phyloP scores from a whole-genome alignment of 305 asterid species.

The Coffea humblotiana region DNA sequence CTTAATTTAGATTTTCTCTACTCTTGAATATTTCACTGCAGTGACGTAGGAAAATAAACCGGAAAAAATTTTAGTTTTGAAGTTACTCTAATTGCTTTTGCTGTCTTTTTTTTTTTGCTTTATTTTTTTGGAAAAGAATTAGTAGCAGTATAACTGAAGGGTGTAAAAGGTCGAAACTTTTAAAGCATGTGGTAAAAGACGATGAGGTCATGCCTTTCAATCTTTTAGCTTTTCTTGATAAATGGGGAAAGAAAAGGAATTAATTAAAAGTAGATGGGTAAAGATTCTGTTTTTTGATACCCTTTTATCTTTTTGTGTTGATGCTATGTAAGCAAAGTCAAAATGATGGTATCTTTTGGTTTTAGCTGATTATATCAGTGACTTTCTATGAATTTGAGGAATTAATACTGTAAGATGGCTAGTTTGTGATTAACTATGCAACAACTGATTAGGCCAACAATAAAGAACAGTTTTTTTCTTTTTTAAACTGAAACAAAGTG shows the following conservation, averaged over 20 bases:
- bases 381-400: not conserved
- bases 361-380: not conserved
- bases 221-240: not conserved
- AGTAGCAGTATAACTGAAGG: too few relatives aligned
- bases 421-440: not conserved
- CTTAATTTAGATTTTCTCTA: not conserved
- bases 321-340: not conserved
- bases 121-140: not conserved
- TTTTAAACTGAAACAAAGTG: too few relatives aligned
- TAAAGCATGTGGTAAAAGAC: not conserved
- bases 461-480: not conserved
- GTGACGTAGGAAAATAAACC: too few relatives aligned
- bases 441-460: not conserved
- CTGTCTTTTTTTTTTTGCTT: not conserved
- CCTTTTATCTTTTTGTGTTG: not conserved
- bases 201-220: not conserved
- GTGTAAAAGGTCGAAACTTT: not conserved
- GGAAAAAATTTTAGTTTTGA: not conserved
- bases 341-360: not conserved
- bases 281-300: not conserved
- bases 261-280: not conserved
- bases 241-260: not conserved
- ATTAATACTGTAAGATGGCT: not conserved
- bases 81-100: not conserved
- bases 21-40: too few relatives aligned